A percentile compares a stretch with the other conserved stretches of the same genome.
phyloP scores from a whole-genome alignment of 768 basidiomycete species.

The Pulveroboletus sp. region DNA sequence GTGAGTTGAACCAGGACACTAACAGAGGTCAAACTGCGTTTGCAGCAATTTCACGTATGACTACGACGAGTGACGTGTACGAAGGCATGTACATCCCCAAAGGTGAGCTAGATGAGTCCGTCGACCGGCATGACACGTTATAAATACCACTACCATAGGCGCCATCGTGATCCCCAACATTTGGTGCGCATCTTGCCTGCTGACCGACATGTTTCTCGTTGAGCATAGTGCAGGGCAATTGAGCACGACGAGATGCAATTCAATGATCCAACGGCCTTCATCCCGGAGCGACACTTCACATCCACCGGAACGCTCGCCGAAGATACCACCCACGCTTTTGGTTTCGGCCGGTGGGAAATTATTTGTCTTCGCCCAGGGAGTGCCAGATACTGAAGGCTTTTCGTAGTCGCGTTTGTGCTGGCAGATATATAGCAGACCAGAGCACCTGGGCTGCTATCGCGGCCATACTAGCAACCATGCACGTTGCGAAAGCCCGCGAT shows the following conservation, averaged over 20 bases:
- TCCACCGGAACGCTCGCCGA: slow-evolving; percentile 11
- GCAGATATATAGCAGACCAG: slow-evolving; percentile 31
- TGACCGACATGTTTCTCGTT: neutral
- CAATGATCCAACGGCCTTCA: slow-evolving; percentile 47
- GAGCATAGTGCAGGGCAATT: slow-evolving; percentile 34
- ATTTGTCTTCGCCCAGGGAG: neutral
- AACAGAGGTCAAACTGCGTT: neutral
- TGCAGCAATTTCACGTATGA: slow-evolving; percentile 24
- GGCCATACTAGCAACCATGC: slow-evolving; percentile 28
- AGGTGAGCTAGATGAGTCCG: slow-evolving; percentile 8
- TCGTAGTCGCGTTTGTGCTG: slow-evolving; percentile 31
- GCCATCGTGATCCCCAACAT: slow-evolving; percentile 22
- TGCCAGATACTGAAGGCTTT: neutral
- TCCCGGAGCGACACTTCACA: slow-evolving; percentile 51
- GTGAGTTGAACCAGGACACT: neutral
- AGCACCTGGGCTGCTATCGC: slow-evolving; percentile 31
- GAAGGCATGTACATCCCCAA: slow-evolving; percentile 30
- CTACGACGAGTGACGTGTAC: slow-evolving; percentile 22
- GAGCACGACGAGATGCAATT: slow-evolving; percentile 49
- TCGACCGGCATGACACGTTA: neutral
- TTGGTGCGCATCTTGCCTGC: slow-evolving; percentile 13
- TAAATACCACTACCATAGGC: slow-evolving; percentile 2
- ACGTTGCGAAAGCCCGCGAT: slow-evolving; percentile 24
- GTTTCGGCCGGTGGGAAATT: slow-evolving; percentile 25
- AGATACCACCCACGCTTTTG: slow-evolving; percentile 7